Evolutionary conservation across 2,329 filamentous ascomycete genomes (phyloP).

Genomic region (Colletotrichum lentis): DNA sequence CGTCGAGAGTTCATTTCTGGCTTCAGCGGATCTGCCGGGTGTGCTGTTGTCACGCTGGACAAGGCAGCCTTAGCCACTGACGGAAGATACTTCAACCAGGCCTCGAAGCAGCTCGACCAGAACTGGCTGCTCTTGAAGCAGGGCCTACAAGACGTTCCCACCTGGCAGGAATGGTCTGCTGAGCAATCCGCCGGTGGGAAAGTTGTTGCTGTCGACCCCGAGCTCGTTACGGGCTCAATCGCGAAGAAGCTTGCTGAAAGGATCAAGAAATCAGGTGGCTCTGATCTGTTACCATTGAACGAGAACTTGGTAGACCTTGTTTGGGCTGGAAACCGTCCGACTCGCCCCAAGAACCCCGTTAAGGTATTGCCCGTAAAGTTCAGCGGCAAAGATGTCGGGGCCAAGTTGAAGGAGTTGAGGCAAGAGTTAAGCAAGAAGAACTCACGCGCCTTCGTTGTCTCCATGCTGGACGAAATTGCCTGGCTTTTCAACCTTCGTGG

Average conservation of each 20-base stretch:
- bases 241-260: conserved; percentile 80
- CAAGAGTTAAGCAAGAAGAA: conserved; percentile 93
- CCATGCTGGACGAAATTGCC: conserved; percentile 94
- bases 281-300: conserved; percentile 75
- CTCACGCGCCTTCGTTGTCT: conserved; percentile 85
- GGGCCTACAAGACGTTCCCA: conserved; percentile 90
- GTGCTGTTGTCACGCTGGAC: conserved; percentile 84
- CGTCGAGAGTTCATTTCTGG: conserved; percentile 91
- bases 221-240: conserved; percentile 74
- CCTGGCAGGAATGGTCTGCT: conserved; percentile 95
- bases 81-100: conserved; percentile 98
- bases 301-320: conserved; percentile 89
- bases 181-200: conserved; percentile 89
- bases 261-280: conserved; percentile 85
- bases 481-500: conserved; percentile 99
- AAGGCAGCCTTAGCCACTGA: conserved; percentile 93
- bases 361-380: conserved; percentile 76
- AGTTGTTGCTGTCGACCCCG: conserved; percentile 88
- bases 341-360: conserved; percentile 78
- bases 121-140: conserved; percentile 96
- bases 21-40: conserved; percentile 94
- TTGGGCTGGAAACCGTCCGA: conserved; percentile 80
- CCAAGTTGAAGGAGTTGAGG: conserved; percentile 86
- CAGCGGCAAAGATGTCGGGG: conserved; percentile 80
- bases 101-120: conserved; percentile 83